These are phyloP conservation scores for Fusarium sp. DNA, from an alignment of 2,329 filamentous ascomycete genomes.

Conservation along the genomic window DNA sequence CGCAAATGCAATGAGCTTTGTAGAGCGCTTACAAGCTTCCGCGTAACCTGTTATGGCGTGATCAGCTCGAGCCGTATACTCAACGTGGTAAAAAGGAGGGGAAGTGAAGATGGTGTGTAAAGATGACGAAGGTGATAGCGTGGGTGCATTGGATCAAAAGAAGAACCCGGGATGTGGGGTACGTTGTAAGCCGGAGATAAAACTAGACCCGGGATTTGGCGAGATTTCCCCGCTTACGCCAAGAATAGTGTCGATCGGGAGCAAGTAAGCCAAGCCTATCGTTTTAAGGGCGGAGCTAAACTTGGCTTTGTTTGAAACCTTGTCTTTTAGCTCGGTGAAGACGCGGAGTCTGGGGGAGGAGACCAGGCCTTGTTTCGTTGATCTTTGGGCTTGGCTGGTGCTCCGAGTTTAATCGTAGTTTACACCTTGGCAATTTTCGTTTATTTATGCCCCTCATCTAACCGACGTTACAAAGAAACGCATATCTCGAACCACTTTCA, in stretches of 20 bases:
- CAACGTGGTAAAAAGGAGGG: not conserved
- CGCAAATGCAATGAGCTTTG: not conserved
- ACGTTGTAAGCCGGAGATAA: not conserved
- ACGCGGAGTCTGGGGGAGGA: not conserved
- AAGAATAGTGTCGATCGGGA: not conserved
- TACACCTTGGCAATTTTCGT: not conserved
- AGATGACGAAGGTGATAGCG: not conserved
- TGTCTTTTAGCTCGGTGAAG: conserved; percentile 2
- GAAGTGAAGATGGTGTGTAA: not conserved
- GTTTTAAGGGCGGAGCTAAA: not conserved
- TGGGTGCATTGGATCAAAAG: not conserved
- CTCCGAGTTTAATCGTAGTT: not conserved
- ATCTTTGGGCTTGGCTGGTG: not conserved
- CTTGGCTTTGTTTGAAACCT: not conserved
- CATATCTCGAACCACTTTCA: not conserved
- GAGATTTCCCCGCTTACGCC: not conserved
- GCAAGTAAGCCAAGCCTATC: not conserved
- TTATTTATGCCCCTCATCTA: conserved; percentile 14
- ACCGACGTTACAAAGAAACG: not conserved
- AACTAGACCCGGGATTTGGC: not conserved
- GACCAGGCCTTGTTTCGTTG: not conserved
- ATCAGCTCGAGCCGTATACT: not conserved
- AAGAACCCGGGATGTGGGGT: not conserved
- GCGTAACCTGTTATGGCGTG: not conserved
- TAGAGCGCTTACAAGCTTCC: not conserved